Evolutionary conservation across 164 flowering plant species (phyloP).

Genomic region (Kingdonia uniflora): DNA sequence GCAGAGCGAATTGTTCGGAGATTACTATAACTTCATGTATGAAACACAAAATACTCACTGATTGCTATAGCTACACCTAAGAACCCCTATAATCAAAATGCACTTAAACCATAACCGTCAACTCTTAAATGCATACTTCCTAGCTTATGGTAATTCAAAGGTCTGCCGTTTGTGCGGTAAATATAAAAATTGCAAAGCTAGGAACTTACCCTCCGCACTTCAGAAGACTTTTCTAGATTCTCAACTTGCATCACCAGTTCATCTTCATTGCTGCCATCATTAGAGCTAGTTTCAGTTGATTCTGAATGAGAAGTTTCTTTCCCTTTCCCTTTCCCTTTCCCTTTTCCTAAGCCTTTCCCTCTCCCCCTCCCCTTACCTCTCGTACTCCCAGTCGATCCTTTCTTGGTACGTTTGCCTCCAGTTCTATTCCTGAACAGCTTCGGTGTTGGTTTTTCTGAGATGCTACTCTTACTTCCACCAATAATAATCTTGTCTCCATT

Average conservation of each 20-base stretch:
- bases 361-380: constrained; percentile 30
- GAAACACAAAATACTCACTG: too few species aligned
- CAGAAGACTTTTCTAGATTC: constrained; percentile 12
- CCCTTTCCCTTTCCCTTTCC: constrained; percentile 17
- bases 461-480: constrained; percentile 9
- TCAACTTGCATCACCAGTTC: constrained; percentile 18
- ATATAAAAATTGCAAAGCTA: neutral
- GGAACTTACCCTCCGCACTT: constrained; percentile 50
- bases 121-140: too few species aligned
- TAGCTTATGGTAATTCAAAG: too few species aligned
- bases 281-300: constrained; percentile 26
- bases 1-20: too few species aligned
- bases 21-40: too few species aligned
- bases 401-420: constrained; percentile 7
- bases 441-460: constrained; percentile 11
- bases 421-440: constrained; percentile 22
- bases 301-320: constrained; percentile 16
- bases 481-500: constrained; percentile 13
- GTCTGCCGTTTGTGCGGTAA: too few species aligned
- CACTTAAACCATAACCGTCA: too few species aligned
- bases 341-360: constrained; percentile 17
- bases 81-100: too few species aligned
- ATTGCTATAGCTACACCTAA: too few species aligned
- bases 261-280: constrained; percentile 14
- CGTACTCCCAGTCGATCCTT: constrained; percentile 8